phyloP scores from a whole-genome alignment of 371 early-diverging fungal genomes.

The Sporodiniella umbellata region DNA sequence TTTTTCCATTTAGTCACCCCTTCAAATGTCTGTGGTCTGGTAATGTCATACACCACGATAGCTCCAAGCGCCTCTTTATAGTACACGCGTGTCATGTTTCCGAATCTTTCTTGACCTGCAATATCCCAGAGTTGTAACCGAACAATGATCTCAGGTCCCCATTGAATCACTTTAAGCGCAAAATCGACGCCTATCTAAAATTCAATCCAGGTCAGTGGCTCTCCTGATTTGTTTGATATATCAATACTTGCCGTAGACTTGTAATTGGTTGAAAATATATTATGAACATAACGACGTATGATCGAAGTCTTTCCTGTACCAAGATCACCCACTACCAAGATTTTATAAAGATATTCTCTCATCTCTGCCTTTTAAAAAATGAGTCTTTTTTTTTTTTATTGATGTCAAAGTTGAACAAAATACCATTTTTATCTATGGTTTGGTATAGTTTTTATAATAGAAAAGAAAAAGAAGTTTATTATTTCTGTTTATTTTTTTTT shows the following conservation, averaged over 20 bases:
- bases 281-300: constrained; percentile 66
- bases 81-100: constrained; percentile 76
- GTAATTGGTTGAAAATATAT: constrained; percentile 69
- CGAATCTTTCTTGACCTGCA: constrained; percentile 75
- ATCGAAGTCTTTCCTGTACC: constrained; percentile 77
- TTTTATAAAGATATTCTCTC: constrained; percentile 62
- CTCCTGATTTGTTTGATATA: no score
- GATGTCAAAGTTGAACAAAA: neutral
- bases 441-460: no score
- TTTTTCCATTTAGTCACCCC: constrained; percentile 72
- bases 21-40: constrained; percentile 69
- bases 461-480: neutral
- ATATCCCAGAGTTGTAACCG: constrained; percentile 84
- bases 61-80: constrained; percentile 81
- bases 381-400: neutral
- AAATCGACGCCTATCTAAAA: constrained; percentile 83
- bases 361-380: constrained; percentile 21
- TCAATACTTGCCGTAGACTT: constrained; percentile 64
- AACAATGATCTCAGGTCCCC: constrained; percentile 53
- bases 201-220: no score
- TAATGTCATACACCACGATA: constrained; percentile 77
- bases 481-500: no score
- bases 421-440: neutral
- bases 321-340: constrained; percentile 76
- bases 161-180: constrained; percentile 74